Evolutionary conservation across 2,329 filamentous ascomycete species (phyloP).

Genomic region (Byssothecium circinans): DNA sequence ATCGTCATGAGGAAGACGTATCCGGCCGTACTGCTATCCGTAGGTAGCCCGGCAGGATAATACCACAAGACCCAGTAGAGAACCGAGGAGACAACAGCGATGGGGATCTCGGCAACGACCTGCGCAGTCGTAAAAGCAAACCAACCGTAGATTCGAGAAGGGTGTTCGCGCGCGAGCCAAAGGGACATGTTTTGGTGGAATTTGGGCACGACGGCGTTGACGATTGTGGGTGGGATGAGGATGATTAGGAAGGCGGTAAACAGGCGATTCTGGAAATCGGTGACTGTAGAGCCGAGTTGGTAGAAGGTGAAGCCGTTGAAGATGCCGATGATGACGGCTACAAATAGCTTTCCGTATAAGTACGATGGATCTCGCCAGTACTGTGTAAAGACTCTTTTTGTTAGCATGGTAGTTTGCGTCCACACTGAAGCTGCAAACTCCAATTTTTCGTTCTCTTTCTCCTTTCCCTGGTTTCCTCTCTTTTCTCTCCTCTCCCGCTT

Average conservation of each 20-base stretch:
- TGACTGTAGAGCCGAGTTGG: constrained; percentile 64
- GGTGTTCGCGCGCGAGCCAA: constrained; percentile 74
- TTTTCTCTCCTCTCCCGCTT: constrained; percentile 59
- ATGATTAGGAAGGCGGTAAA: constrained; percentile 68
- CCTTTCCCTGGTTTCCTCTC: constrained; percentile 57
- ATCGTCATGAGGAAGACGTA: constrained; percentile 79
- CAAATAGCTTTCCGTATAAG: constrained; percentile 75
- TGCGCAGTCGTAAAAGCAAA: constrained; percentile 74
- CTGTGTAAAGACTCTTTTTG: constrained; percentile 69
- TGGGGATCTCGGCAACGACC: constrained; percentile 72
- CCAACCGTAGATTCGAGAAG: constrained; percentile 76
- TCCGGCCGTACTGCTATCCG: constrained; percentile 65
- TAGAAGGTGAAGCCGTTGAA: constrained; percentile 83
- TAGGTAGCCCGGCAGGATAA: constrained; percentile 70
- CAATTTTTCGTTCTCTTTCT: constrained; percentile 38
- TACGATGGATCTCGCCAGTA: constrained; percentile 79
- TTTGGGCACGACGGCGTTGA: constrained; percentile 75
- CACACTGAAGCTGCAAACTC: constrained; percentile 69
- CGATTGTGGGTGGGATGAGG: constrained; percentile 66
- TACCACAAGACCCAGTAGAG: constrained; percentile 79
- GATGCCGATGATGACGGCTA: constrained; percentile 69
- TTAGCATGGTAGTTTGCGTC: constrained; percentile 66
- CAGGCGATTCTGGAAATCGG: constrained; percentile 75
- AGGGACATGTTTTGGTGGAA: constrained; percentile 73
- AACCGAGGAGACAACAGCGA: constrained; percentile 63